These are phyloP conservation scores for Colletotrichum musicola DNA, from an alignment of 2,329 filamentous ascomycete species.

Conservation along the genomic window DNA sequence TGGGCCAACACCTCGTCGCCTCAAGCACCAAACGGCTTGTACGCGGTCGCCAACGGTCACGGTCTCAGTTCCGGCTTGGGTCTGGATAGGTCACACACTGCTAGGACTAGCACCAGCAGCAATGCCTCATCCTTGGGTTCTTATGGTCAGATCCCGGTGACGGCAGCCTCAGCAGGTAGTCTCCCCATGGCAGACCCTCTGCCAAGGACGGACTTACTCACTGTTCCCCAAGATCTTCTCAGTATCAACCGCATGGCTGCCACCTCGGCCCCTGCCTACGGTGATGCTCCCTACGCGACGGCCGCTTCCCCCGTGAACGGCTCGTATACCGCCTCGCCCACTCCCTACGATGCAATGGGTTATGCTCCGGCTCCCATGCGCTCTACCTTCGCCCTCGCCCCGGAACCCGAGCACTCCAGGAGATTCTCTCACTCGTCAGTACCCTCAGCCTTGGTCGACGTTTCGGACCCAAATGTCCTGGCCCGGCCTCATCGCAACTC, in stretches of 20 bases:
- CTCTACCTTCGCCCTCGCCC: conserved; percentile 68
- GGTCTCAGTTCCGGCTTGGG: conserved; percentile 69
- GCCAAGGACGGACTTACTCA: conserved; percentile 77
- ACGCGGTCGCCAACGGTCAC: conserved; percentile 67
- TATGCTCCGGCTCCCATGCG: conserved; percentile 77
- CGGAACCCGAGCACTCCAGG: conserved; percentile 68
- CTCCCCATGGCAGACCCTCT: conserved; percentile 67
- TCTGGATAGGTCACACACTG: conserved; percentile 64
- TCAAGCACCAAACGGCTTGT: conserved; percentile 67
- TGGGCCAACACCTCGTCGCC: conserved; percentile 76
- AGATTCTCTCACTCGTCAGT: conserved; percentile 90
- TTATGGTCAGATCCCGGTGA: conserved; percentile 78
- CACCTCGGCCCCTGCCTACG: conserved; percentile 74
- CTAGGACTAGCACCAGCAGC: conserved; percentile 70
- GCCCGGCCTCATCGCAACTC: conserved; percentile 67
- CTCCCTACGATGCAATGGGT: conserved; percentile 81
- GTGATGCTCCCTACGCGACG: conserved; percentile 76
- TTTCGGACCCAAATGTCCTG: conserved; percentile 53
- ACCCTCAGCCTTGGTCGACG: conserved; percentile 65
- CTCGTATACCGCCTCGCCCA: conserved; percentile 75
- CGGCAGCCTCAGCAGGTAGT: conserved; percentile 80
- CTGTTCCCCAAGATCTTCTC: conserved; percentile 80
- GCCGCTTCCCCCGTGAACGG: conserved; percentile 75
- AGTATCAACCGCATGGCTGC: conserved; percentile 73
- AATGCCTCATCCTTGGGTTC: conserved; percentile 74